Conservation (phyloP, 495 filamentous ascomycete species). For the Hypoxylon trugodes region DNA sequence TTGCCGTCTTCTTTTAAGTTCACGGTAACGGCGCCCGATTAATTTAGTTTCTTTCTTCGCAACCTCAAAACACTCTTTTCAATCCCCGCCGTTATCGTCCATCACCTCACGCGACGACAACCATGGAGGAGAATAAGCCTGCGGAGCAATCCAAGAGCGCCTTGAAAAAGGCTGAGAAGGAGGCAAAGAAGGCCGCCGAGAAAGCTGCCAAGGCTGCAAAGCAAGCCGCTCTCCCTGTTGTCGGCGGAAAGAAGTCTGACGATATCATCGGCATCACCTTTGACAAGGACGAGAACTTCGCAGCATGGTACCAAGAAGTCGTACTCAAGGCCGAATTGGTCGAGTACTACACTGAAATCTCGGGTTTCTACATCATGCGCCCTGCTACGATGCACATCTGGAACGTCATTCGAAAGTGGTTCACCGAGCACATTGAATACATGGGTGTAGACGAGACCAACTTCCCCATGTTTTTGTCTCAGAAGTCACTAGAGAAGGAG, state of each 20-base stretch:
- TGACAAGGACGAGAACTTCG: constrained; percentile 85
- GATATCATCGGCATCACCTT: constrained; percentile 87
- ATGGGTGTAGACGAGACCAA: constrained; percentile 94
- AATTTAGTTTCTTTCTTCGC: neutral
- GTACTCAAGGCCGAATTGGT: constrained; percentile 95
- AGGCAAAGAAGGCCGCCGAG: constrained; percentile 68
- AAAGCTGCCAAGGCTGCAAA: constrained; percentile 75
- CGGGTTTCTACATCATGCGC: constrained; percentile 94
- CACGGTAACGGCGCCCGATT: neutral
- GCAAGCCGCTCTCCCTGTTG: constrained; percentile 54
- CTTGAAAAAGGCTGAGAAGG: constrained; percentile 71
- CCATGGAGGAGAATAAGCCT: constrained; percentile 54
- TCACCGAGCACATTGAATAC: constrained; percentile 83
- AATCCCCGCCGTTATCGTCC: too few species aligned
- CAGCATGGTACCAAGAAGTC: constrained; percentile 94
- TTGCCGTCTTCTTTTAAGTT: neutral
- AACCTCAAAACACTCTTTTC: neutral
- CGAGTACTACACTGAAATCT: constrained; percentile 81
- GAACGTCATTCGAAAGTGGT: constrained; percentile 90
- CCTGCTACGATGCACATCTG: constrained; percentile 88
- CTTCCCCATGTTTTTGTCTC: constrained; percentile 93
- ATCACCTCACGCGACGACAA: neutral
- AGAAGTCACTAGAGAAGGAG: constrained; percentile 89
- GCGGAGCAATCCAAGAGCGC: constrained; percentile 71
- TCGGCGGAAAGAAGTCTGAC: constrained; percentile 60